Base-by-base conservation (phyloP, 192 early-diverging fungal species). In the Jimgerdemannia flammicorona region DNA sequence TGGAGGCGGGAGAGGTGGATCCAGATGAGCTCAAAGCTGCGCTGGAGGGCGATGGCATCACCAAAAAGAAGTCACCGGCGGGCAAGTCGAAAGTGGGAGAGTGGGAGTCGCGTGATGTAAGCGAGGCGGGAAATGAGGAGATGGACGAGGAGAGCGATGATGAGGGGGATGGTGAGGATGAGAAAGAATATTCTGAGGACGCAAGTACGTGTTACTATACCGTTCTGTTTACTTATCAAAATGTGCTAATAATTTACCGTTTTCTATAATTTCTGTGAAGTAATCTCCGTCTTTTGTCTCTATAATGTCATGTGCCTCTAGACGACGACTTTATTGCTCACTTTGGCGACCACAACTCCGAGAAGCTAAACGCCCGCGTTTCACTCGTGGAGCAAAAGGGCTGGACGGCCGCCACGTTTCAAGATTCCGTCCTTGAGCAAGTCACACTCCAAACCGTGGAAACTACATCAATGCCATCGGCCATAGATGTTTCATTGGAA, bases 61-160 rank as follows among this genome's bases (percentile, higher is more conserved):
- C 0, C 6, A 72, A 75, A 63, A 78, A 84, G 29, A 83, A 84
- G 49, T 86, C 87, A 3, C 85, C 88, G 3, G 78, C 84, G 41
- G 90, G 87, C 75, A 87, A 83, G 75, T 84, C 84, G 65, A 76
- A 89, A 14, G 70, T 91, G 8, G 88, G 87, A 3, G 82, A 83
- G 2, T 75, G 90, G 59, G 86, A 89, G 73, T 87, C 84, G 81
- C 84, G 80, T 11, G 86, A 86, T 1, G 83, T 86, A 44, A 78
- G 85, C 29, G 72, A 85, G 68, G 84, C 84, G 14, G n/a, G n/a
- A n/a, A n/a, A n/a, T n/a, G n/a, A n/a, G n/a, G n/a, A n/a, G n/a
- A 84, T 84, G 40, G 84, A 87, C 75, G 80, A 81, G 71, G 79
- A 81, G 70, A 79, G 83, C 17, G 78, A 82, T 42, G 68, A 80